These are phyloP conservation scores for Ogataea neopini DNA, from an alignment of 805 yeast genomes.

Conservation along the genomic window DNA sequence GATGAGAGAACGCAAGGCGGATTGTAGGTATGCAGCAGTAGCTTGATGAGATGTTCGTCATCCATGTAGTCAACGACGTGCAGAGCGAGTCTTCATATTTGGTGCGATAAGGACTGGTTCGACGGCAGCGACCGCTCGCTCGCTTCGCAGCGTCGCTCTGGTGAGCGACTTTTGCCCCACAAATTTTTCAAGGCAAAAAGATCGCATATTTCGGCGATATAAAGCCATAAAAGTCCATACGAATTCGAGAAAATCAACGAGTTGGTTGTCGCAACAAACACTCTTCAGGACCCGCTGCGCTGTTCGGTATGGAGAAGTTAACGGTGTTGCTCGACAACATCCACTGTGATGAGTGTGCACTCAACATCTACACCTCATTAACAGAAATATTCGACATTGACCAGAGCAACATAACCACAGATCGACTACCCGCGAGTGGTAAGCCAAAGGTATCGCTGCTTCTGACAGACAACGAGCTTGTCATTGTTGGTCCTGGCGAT, in stretches of 20 bases:
- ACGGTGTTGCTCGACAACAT: conserved; percentile 42
- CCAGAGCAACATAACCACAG: conserved; percentile 18
- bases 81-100: no score
- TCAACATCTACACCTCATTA: conserved; percentile 36
- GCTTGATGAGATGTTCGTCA: no score
- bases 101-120: no score
- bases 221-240: no score
- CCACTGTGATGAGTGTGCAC: conserved; percentile 57
- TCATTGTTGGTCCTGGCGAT: conserved; percentile 27
- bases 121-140: no score
- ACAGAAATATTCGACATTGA: conserved; percentile 22
- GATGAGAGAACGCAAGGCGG: no score
- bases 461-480: conserved; percentile 32
- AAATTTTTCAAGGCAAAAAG: neutral
- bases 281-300: no score
- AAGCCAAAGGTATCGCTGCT: conserved; percentile 24
- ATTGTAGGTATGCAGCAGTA: no score
- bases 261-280: no score
- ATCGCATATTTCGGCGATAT: neutral
- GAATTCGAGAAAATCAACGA: no score
- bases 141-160: no score
- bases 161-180: neutral
- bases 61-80: no score
- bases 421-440: neutral
- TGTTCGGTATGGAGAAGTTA: conserved; percentile 27